A percentile compares a stretch with the other conserved stretches of the same genome.
Evolutionary conservation across 768 basidiomycete species (phyloP).

Genomic region (Xanthoconium stramineum): DNA sequence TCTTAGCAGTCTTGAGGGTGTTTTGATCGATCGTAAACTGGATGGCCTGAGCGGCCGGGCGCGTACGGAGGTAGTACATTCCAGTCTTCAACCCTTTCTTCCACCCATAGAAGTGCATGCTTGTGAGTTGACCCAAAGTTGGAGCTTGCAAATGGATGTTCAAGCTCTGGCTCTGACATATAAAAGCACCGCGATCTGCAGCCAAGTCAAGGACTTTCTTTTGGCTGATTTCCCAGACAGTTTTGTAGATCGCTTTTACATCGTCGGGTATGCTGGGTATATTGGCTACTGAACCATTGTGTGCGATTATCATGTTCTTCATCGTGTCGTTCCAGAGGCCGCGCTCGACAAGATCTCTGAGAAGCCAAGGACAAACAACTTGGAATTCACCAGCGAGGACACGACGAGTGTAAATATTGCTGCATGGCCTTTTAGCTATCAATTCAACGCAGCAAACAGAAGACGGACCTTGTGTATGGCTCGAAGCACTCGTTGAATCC

Average conservation of each 20-base stretch:
- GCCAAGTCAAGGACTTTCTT: constrained; percentile 98
- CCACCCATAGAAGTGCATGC: constrained; percentile 99
- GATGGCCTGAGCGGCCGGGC: constrained; percentile 92
- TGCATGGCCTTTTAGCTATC: constrained; percentile 29
- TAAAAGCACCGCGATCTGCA: constrained; percentile 98
- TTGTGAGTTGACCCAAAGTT: constrained; percentile 87
- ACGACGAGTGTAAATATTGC: constrained; percentile 98
- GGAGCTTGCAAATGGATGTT: constrained; percentile 92
- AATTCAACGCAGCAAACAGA: not conserved
- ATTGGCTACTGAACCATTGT: constrained; percentile 85
- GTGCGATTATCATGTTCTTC: constrained; percentile 99
- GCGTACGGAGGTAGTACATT: constrained; percentile 95
- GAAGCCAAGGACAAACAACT: constrained; percentile 97
- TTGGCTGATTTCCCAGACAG: constrained; percentile 99
- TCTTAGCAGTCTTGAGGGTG: constrained; percentile 58
- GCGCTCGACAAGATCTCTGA: constrained; percentile 95
- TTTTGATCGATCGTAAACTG: constrained; percentile 95
- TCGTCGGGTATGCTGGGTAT: constrained; percentile 87
- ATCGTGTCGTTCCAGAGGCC: constrained; percentile 97
- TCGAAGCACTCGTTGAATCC: constrained; percentile 99
- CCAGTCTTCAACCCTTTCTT: constrained; percentile 98
- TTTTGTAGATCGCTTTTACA: constrained; percentile 98
- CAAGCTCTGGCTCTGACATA: constrained; percentile 93
- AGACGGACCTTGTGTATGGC: constrained; percentile 86
- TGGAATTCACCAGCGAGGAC: constrained; percentile 99